These are phyloP conservation scores for Paragyromitra xinjiangensis DNA, from an alignment of 495 filamentous ascomycete genomes.

Conservation along the genomic window DNA sequence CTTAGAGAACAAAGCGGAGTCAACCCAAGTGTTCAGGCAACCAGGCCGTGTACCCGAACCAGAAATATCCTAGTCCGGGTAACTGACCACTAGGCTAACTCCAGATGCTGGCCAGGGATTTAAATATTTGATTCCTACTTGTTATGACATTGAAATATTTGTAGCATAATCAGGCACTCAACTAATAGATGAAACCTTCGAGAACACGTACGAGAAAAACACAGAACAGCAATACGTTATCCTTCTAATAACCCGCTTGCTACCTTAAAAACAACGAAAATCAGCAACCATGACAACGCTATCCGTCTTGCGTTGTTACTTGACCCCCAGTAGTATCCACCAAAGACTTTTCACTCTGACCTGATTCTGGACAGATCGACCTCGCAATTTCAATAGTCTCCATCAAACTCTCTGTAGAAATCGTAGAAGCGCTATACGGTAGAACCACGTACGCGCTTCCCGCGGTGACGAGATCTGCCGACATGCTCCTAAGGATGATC, in stretches of 20 bases:
- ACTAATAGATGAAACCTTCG: not conserved
- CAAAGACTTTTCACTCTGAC: not conserved
- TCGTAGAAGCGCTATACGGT: not conserved
- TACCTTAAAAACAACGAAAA: not conserved
- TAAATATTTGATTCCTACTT: too few relatives aligned
- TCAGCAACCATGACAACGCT: not conserved
- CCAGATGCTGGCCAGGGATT: too few relatives aligned
- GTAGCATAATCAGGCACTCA: not conserved
- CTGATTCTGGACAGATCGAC: not conserved
- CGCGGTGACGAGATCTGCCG: not conserved
- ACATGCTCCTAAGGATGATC: not conserved
- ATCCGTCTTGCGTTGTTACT: not conserved
- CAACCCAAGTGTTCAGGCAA: not conserved
- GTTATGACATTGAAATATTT: not conserved
- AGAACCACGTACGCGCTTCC: conserved; percentile 18
- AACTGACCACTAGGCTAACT: not conserved
- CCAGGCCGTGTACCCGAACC: not conserved
- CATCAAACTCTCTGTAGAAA: not conserved
- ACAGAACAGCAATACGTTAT: not conserved
- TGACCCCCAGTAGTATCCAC: not conserved
- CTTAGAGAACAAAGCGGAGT: conserved; percentile 1
- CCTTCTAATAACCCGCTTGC: not conserved
- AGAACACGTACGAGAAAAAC: not conserved
- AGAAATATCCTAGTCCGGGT: not conserved
- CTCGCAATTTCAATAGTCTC: not conserved